Evolutionary conservation across 2,329 filamentous ascomycete species (phyloP).

Genomic region (Botrytis pseudocinerea): DNA sequence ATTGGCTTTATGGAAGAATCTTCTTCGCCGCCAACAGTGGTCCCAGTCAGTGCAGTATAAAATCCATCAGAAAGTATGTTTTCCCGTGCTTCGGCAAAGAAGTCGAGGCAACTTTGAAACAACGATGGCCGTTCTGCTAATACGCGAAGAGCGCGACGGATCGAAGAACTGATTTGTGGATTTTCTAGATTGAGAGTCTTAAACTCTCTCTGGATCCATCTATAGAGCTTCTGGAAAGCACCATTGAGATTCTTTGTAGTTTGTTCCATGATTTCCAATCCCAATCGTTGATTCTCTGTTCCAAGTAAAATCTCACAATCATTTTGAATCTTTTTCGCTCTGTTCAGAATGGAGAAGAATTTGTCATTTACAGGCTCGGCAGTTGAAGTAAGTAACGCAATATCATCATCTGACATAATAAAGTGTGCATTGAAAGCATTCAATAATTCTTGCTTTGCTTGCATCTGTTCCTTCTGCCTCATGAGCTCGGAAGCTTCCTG

Average conservation of each 20-base stretch:
- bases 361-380: constrained; percentile 80
- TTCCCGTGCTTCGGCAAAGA: constrained; percentile 88
- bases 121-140: constrained; percentile 85
- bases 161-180: constrained; percentile 83
- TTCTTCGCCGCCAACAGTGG: constrained; percentile 55
- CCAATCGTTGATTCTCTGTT: constrained; percentile 84
- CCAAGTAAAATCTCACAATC: constrained; percentile 89
- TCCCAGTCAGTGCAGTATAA: constrained; percentile 81
- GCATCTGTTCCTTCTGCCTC: constrained; percentile 69
- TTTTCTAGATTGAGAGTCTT: constrained; percentile 91
- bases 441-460: constrained; percentile 77
- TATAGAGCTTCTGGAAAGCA: constrained; percentile 92
- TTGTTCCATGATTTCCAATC: constrained; percentile 87
- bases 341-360: constrained; percentile 76
- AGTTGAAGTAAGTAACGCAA: constrained; percentile 71
- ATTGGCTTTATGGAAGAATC: constrained; percentile 79
- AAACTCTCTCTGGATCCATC: constrained; percentile 93
- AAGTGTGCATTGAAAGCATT: constrained; percentile 80
- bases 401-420: constrained; percentile 77
- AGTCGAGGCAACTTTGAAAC: constrained; percentile 91
- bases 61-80: constrained; percentile 86
- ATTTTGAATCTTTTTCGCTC: constrained; percentile 82
- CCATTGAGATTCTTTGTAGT: constrained; percentile 83
- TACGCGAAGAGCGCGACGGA: constrained; percentile 80
- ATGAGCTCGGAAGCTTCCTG: constrained; percentile 76